Percentiles rank a stretch among this genome's conserved stretches.
These are phyloP conservation scores for Phaffia australis DNA, from an alignment of 768 basidiomycete genomes.

Conservation along the genomic window DNA sequence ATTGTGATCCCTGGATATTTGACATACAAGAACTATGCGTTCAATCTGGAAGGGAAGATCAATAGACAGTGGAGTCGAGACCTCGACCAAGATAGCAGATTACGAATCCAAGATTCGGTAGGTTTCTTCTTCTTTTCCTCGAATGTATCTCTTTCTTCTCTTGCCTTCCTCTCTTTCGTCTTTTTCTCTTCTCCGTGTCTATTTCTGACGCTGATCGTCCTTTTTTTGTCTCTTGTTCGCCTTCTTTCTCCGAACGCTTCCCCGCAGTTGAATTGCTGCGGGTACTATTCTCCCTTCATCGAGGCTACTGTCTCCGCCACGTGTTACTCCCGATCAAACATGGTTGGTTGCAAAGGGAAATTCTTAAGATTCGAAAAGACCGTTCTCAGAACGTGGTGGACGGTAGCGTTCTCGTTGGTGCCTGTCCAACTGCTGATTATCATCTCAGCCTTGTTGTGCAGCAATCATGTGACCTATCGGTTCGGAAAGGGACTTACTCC, in stretches of 20 bases:
- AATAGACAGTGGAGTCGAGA: slow-evolving; percentile 63
- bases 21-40: slow-evolving; percentile 60
- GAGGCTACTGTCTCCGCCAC: slow-evolving; percentile 64
- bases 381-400: slow-evolving; percentile 57
- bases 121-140: slow-evolving; percentile 20
- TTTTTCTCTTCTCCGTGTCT: not conserved
- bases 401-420: slow-evolving; percentile 53
- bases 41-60: slow-evolving; percentile 73
- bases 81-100: slow-evolving; percentile 51
- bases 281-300: slow-evolving; percentile 67
- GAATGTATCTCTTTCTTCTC: not conserved
- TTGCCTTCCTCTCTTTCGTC: not conserved
- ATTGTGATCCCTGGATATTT: slow-evolving; percentile 66
- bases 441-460: slow-evolving; percentile 55
- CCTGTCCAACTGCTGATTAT: slow-evolving; percentile 59
- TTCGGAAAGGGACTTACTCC: slow-evolving; percentile 85
- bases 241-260: slow-evolving; percentile 7
- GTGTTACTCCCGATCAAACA: slow-evolving; percentile 59
- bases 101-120: slow-evolving; percentile 55
- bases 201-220: not conserved
- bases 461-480: slow-evolving; percentile 73
- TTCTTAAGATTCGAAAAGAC: slow-evolving; percentile 52
- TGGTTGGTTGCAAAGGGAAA: slow-evolving; percentile 62
- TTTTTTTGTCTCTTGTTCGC: not conserved
- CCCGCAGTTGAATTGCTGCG: slow-evolving; percentile 59